Percentiles rank a stretch among this genome's conserved stretches.
Evolutionary conservation across 1,139 yeast genomes (phyloP).

Genomic region (Diutina scorzettiae): DNA sequence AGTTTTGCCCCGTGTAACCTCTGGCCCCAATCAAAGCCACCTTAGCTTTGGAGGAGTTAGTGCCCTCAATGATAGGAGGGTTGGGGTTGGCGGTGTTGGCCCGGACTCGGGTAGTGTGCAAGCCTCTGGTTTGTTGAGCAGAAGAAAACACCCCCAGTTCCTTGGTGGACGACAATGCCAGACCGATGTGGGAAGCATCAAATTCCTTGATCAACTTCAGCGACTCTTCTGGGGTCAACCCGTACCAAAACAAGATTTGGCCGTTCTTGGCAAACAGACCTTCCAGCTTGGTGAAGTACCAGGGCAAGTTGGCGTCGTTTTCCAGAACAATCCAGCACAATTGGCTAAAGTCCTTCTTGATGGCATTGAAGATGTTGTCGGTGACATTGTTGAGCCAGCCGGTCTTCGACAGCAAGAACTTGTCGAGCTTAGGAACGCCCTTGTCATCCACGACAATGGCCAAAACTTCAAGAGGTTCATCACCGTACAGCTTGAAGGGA

Average conservation of each 20-base stretch:
- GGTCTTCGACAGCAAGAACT: constrained; percentile 74
- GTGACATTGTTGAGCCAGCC: constrained; percentile 98
- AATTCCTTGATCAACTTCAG: constrained; percentile 57
- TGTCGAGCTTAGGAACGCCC: constrained; percentile 65
- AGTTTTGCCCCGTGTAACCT: constrained; percentile 93
- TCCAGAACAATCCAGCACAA: constrained; percentile 88
- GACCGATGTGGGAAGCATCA: constrained; percentile 27
- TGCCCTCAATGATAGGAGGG: constrained; percentile 55
- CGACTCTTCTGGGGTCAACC: constrained; percentile 56
- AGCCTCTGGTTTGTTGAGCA: constrained; percentile 29
- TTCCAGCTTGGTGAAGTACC: constrained; percentile 89
- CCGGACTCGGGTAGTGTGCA: constrained; percentile 14
- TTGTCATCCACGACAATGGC: constrained; percentile 53
- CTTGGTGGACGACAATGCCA: constrained; percentile 26
- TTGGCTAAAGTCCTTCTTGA: constrained; percentile 59
- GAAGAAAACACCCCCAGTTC: constrained; percentile 32
- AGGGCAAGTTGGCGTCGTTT: constrained; percentile 79
- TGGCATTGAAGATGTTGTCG: constrained; percentile 81
- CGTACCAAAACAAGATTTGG: constrained; percentile 89
- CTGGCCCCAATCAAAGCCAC: constrained; percentile 97
- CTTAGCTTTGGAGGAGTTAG: constrained; percentile 47
- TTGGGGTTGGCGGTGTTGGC: constrained; percentile 45
- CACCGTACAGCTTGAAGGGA: constrained; percentile 76
- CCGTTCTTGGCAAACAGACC: constrained; percentile 91
- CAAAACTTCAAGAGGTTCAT: constrained; percentile 89